Percentiles rank a stretch among this genome's conserved stretches.
phyloP scores from a whole-genome alignment of 495 filamentous ascomycete genomes.

The Hypoxylon intermedium region DNA sequence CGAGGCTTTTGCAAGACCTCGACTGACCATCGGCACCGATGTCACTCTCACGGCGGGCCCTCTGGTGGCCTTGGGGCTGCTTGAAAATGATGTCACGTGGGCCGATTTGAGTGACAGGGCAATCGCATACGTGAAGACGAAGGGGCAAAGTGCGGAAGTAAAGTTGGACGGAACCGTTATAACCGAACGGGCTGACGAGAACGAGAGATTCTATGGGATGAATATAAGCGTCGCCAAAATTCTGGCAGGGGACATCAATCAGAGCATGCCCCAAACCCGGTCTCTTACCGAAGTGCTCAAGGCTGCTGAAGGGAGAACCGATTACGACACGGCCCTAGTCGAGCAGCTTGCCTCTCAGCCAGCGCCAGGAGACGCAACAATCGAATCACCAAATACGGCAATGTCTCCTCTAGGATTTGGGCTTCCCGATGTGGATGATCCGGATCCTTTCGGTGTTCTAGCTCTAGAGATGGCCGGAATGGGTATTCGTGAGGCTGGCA shows the following conservation, averaged over 20 bases:
- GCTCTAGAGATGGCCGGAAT: conserved; percentile 84
- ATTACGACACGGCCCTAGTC: conserved; percentile 68
- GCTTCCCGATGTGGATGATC: conserved; percentile 76
- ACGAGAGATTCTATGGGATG: conserved; percentile 83
- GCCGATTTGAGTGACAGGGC: conserved; percentile 67
- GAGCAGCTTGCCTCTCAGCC: conserved; percentile 60
- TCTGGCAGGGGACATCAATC: conserved; percentile 75
- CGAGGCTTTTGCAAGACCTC: conserved; percentile 78
- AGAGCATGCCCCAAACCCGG: conserved; percentile 68
- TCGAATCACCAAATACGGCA: conserved; percentile 56
- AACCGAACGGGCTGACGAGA: conserved; percentile 86
- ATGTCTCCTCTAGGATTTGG: conserved; percentile 65
- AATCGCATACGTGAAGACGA: conserved; percentile 87
- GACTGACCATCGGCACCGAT: conserved; percentile 79
- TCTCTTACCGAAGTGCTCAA: conserved; percentile 81
- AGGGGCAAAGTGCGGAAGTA: conserved; percentile 82
- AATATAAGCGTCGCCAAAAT: conserved; percentile 79
- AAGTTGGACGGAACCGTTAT: conserved; percentile 85
- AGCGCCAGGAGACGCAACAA: conserved; percentile 75
- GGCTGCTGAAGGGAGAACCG: conserved; percentile 78
- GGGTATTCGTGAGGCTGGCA: conserved; percentile 85
- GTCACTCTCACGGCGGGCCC: conserved; percentile 80
- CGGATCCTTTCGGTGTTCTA: conserved; percentile 87
- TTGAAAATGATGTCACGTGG: conserved; percentile 76
- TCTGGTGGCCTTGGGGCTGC: conserved; percentile 73